These are phyloP conservation scores for Gastrolobium bilobum DNA, from an alignment of 306 rosid species.

Conservation along the genomic window DNA sequence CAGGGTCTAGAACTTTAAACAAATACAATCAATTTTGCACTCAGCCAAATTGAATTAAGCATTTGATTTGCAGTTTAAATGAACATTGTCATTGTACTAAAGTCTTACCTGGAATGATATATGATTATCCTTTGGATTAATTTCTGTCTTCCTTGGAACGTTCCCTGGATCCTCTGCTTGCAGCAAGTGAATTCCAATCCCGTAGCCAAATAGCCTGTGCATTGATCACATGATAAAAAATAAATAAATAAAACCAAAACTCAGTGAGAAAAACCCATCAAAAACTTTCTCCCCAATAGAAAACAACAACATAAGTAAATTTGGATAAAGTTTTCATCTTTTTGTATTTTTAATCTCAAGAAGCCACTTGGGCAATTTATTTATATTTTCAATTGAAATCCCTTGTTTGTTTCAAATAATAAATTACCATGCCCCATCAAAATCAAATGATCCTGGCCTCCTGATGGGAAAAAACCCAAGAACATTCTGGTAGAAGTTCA, in stretches of 20 bases:
- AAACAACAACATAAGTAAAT: too few species aligned
- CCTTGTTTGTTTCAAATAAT: too few species aligned
- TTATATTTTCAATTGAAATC: neutral
- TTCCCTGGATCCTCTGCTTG: slow-evolving; percentile 68
- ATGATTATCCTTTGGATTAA: slow-evolving; percentile 95
- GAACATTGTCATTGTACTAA: neutral
- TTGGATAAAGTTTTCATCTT: neutral
- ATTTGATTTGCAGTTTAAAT: neutral
- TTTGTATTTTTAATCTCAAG: neutral
- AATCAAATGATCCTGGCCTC: slow-evolving; percentile 90
- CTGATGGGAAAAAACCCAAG: slow-evolving; percentile 87
- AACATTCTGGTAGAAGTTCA: slow-evolving; percentile 76
- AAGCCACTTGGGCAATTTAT: neutral
- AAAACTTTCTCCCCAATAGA: neutral
- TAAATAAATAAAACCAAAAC: neutral
- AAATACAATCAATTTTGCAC: too few species aligned
- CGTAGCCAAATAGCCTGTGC: slow-evolving; percentile 81
- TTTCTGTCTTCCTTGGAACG: slow-evolving; percentile 65
- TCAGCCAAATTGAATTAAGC: neutral
- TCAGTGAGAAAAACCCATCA: neutral
- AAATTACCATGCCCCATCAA: slow-evolving; percentile 88
- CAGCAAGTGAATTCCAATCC: slow-evolving; percentile 90
- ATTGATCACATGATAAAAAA: neutral
- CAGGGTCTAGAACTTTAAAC: neutral
- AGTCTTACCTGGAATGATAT: slow-evolving; percentile 84